Evolutionary conservation across 768 basidiomycete species (phyloP).

Genomic region (Albatrellus ellisii): DNA sequence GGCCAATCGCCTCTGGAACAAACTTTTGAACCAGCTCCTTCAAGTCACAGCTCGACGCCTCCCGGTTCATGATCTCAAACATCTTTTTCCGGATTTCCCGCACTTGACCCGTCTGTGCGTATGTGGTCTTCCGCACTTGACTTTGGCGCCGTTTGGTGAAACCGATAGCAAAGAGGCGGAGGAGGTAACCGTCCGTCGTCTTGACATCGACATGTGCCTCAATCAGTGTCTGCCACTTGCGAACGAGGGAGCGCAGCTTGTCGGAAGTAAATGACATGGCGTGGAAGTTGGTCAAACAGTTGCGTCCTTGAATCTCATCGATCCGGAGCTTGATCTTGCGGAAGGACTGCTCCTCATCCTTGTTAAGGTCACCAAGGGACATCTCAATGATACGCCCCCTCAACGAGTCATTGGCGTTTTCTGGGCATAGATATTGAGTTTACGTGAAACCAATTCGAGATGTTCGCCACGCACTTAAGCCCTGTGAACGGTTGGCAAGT

Average conservation of each 20-base stretch:
- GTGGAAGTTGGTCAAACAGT: conserved; percentile 99
- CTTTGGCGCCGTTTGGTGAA: conserved; percentile 96
- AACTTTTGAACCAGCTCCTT: conserved; percentile 99
- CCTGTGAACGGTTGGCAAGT: conserved; percentile 93
- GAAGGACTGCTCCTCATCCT: conserved; percentile 99
- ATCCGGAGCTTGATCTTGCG: conserved; percentile 98
- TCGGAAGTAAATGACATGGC: conserved; percentile 99
- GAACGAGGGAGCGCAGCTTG: conserved; percentile 98
- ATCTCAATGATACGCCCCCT: conserved; percentile 95
- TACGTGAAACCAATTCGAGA: conserved; percentile 1
- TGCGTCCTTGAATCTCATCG: conserved; percentile 95
- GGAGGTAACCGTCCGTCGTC: conserved; percentile 98
- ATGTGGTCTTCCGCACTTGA: conserved; percentile 98
- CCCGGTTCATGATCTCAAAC: conserved; percentile 97
- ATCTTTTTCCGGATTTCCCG: conserved; percentile 99
- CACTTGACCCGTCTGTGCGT: conserved; percentile 90
- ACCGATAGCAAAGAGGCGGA: conserved; percentile 96
- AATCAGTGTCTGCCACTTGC: conserved; percentile 99
- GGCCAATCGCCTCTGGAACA: conserved; percentile 95
- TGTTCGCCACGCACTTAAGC: conserved; percentile 66
- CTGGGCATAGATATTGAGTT: conserved; percentile 28
- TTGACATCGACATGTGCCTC: conserved; percentile 98
- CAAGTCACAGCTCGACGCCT: conserved; percentile 89
- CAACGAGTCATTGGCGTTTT: conserved; percentile 97
- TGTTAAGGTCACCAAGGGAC: conserved; percentile 95